These are phyloP conservation scores for Mycosphaerella arachidis DNA, from an alignment of 2,329 filamentous ascomycete species.

Conservation along the genomic window DNA sequence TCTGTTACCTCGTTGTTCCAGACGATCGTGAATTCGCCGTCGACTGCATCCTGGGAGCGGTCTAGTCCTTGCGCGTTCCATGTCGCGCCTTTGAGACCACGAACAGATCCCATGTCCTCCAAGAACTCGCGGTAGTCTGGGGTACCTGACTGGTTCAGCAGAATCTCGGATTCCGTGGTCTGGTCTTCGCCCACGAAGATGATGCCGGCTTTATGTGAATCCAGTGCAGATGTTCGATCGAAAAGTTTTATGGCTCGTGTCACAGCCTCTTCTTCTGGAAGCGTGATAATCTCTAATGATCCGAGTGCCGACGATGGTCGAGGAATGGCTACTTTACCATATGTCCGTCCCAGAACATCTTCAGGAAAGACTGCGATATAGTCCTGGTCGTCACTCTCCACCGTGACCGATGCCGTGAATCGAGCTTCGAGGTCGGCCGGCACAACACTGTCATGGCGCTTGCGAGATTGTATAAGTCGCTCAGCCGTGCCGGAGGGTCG, in stretches of 20 bases:
- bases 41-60: conserved; percentile 61
- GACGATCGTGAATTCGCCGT: conserved; percentile 84
- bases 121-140: conserved; percentile 84
- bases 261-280: conserved; percentile 59
- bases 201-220: conserved; percentile 92
- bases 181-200: conserved; percentile 90
- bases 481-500: conserved; percentile 29
- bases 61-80: conserved; percentile 95
- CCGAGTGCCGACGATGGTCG: conserved; percentile 27
- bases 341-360: conserved; percentile 22
- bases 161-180: conserved; percentile 73
- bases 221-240: conserved; percentile 82
- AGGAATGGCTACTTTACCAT: conserved; percentile 50
- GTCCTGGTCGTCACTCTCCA: conserved; percentile 22
- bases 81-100: conserved; percentile 71
- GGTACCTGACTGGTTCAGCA: conserved; percentile 81
- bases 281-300: conserved; percentile 49
- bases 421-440: conserved; percentile 10
- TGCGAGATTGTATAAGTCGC: conserved; percentile 17
- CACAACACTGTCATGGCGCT: conserved; percentile 12
- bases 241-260: conserved; percentile 73
- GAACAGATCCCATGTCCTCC: conserved; percentile 73
- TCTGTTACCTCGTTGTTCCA: conserved; percentile 95
- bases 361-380: conserved; percentile 29
- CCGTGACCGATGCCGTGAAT: conserved; percentile 21